These are phyloP conservation scores for Solanum bulbocastanum DNA, from an alignment of 257 asterid genomes.

Conservation along the genomic window DNA sequence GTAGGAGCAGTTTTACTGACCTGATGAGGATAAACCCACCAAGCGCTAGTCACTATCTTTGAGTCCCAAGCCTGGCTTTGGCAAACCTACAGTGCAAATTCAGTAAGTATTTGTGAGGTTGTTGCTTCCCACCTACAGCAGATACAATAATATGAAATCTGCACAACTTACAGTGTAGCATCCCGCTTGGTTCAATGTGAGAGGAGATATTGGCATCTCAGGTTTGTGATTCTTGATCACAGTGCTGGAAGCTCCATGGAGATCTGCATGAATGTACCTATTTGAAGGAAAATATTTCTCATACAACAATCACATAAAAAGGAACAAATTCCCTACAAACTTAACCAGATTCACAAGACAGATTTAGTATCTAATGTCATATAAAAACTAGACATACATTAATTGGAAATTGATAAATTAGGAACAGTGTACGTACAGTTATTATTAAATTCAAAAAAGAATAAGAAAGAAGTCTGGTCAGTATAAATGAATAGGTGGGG, in stretches of 20 bases:
- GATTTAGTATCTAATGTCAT: neutral
- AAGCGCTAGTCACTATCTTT: slow-evolving; percentile 96
- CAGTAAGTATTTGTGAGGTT: neutral
- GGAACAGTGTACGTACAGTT: neutral
- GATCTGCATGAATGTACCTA: slow-evolving; percentile 97
- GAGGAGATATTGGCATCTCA: slow-evolving; percentile 81
- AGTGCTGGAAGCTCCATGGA: slow-evolving; percentile 97
- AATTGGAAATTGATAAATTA: neutral
- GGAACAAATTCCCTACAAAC: neutral
- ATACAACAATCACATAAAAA: neutral
- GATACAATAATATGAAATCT: neutral
- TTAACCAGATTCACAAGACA: neutral
- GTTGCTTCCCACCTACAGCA: neutral
- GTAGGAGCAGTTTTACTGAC: slow-evolving; percentile 99
- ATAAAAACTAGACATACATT: neutral
- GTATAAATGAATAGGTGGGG: neutral
- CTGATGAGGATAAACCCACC: slow-evolving; percentile 99
- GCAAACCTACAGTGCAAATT: slow-evolving; percentile 60
- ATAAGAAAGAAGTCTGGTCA: neutral
- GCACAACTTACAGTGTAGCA: slow-evolving; percentile 74
- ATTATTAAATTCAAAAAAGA: neutral
- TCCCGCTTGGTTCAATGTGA: slow-evolving; percentile 94
- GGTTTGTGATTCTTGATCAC: slow-evolving; percentile 97
- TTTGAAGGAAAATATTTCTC: slow-evolving; percentile 14
- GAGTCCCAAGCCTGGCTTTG: slow-evolving; percentile 99